Conservation (phyloP, 352 stramenopile genomes). For the Pythium monospermum region DNA sequence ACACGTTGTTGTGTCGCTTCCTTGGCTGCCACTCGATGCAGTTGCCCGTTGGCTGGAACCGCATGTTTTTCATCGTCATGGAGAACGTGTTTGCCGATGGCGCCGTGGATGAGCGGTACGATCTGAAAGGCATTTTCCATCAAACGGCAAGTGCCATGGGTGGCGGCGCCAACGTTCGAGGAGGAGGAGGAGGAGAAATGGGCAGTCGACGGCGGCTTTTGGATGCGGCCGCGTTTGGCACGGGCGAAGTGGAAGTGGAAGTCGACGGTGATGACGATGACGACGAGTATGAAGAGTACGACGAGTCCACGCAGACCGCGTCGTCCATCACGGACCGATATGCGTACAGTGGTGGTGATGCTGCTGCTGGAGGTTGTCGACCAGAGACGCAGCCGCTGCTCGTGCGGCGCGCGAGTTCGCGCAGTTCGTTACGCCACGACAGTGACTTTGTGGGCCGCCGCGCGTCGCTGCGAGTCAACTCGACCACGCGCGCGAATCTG, state of each 20-base stretch:
- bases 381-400: conserved; percentile 52
- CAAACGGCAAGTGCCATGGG: conserved; percentile 26
- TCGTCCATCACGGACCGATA: conserved; percentile 4
- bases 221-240: background rate
- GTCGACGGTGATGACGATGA: background rate
- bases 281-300: conserved; percentile 1
- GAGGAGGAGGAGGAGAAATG: too few relatives aligned
- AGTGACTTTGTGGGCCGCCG: conserved; percentile 72
- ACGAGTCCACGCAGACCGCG: background rate
- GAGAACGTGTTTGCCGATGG: conserved; percentile 82
- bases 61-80: conserved; percentile 90
- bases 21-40: conserved; percentile 86
- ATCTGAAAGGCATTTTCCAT: conserved; percentile 81
- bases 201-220: background rate
- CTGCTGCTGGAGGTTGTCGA: conserved; percentile 15
- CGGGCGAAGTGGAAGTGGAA: background rate
- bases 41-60: conserved; percentile 85
- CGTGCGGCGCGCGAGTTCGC: conserved; percentile 36
- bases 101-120: conserved; percentile 74
- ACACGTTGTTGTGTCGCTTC: conserved; percentile 76
- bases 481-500: conserved; percentile 65
- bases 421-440: conserved; percentile 65
- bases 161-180: background rate
- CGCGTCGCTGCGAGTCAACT: conserved; percentile 63
- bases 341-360: too few relatives aligned